Base-by-base conservation (phyloP, 176 grass and related monocot genomes). In the Echinochloa phyllopogon region DNA sequence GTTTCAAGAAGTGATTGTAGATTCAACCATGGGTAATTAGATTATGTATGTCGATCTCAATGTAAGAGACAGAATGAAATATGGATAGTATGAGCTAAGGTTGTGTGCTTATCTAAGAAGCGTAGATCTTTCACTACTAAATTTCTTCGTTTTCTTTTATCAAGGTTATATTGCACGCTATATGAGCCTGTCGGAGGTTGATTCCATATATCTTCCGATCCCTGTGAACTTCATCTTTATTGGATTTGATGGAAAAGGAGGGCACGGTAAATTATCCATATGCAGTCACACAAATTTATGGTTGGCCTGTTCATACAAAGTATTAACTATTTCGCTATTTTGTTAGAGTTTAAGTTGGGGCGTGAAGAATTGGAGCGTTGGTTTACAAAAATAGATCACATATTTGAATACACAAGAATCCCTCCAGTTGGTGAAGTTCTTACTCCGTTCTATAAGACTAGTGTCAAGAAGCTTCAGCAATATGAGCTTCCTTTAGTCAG, bases 161-260 rank as follows among this genome's bases (percentile, higher is more conserved):
- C 51, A 69, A 98, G 95, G 93, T 70, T 94, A 89, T 41, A 85
- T 98, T 82, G 93, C 91, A 47, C 92, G 78, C 74, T 95, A 95
- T 83, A 89, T 98, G 88, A 92, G 80, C 50, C 86, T 98, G 16
- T 48, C 93, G 17, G 87, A 94, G 75, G 86, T 98, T 58, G 93
- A 95, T 84, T 98, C 93, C 7, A 86, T 98, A 85, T 98, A 98
- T 83, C 81, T 95, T 59, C 85, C 96, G 4, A 65, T 98, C 67
- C 96, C 93, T 74, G 91, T 98, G 23, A 98, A 98, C 65, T 98
- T 98, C 89, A 84, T 98, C 84, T 98, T 98, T 67, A 86, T 98
- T 15, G 93, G 96, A 65, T 98, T 98, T 79, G 96, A 98, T 87
- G 96, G 96, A 83, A 98, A 95, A 92, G 96, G 96, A 63, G 86